phyloP scores from a whole-genome alignment of 257 asterid species.

The Solanum ossicruentum region DNA sequence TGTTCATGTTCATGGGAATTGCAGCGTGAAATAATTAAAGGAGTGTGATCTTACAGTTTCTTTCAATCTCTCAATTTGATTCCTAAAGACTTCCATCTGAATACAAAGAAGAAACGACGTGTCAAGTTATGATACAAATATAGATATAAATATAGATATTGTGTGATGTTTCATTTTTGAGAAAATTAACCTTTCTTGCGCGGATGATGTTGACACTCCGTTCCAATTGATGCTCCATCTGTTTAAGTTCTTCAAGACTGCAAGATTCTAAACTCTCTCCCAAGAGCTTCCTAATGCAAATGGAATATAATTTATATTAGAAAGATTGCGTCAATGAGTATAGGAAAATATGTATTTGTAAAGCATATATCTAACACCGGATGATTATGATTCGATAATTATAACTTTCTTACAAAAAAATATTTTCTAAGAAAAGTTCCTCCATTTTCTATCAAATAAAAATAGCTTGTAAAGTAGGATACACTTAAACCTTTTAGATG shows the following conservation, averaged over 20 bases:
- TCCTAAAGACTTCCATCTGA: conserved; percentile 72
- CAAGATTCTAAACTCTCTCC: conserved; percentile 69
- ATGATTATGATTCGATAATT: no score
- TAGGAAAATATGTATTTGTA: not conserved
- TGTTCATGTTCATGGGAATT: not conserved
- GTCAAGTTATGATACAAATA: not conserved
- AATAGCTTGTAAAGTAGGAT: not conserved
- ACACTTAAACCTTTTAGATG: conserved; percentile 39
- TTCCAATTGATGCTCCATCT: conserved; percentile 69
- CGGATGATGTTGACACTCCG: conserved; percentile 50
- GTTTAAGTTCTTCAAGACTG: conserved; percentile 56
- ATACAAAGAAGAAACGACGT: not conserved
- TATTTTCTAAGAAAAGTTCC: not conserved
- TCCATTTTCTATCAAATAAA: not conserved
- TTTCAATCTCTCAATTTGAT: conserved; percentile 55
- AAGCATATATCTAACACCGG: no score
- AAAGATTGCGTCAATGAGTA: not conserved
- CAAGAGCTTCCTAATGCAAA: conserved; percentile 49
- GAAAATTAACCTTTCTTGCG: conserved; percentile 48
- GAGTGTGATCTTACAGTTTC: conserved; percentile 36
- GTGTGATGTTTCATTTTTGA: not conserved
- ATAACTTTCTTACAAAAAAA: no score
- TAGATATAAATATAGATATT: not conserved
- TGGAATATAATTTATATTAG: not conserved
- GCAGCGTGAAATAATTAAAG: not conserved